phyloP scores from a whole-genome alignment of 352 stramenopile genomes.

The Pythium dissimile region DNA sequence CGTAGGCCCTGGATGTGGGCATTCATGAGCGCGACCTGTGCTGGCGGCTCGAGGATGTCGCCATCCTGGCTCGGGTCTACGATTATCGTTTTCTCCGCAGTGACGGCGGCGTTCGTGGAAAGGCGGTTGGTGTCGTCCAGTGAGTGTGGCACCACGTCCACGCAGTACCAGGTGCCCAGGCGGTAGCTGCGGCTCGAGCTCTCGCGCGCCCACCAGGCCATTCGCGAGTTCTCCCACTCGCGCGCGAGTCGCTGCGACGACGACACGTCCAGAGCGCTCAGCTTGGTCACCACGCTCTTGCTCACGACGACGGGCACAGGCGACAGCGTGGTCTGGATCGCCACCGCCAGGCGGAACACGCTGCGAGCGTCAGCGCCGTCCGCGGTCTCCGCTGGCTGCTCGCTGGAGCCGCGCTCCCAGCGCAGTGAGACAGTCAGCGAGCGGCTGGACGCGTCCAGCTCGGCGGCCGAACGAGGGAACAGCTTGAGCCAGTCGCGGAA shows the following conservation, averaged over 20 bases:
- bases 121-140: background rate
- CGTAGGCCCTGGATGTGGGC: constrained; percentile 37
- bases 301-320: constrained; percentile 53
- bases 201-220: constrained; percentile 77
- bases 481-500: constrained; percentile 20
- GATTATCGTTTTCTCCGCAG: too few species aligned
- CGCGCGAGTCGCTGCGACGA: constrained; percentile 46
- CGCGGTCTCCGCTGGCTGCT: constrained; percentile 29
- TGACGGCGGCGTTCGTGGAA: background rate
- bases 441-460: constrained; percentile 33
- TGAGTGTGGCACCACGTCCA: constrained; percentile 1
- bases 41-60: constrained; percentile 1
- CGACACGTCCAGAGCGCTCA: constrained; percentile 37
- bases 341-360: constrained; percentile 59
- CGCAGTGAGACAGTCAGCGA: constrained; percentile 48
- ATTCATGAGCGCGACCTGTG: background rate
- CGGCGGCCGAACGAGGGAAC: constrained; percentile 9
- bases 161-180: constrained; percentile 71
- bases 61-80: background rate
- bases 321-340: constrained; percentile 46
- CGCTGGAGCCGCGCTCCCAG: constrained; percentile 39
- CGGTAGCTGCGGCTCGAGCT: constrained; percentile 71
- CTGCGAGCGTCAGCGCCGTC: constrained; percentile 44
- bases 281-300: constrained; percentile 69
- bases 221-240: constrained; percentile 44